These are phyloP conservation scores for Microsporum audouinii DNA, from an alignment of 2,329 filamentous ascomycete species.

Conservation along the genomic window DNA sequence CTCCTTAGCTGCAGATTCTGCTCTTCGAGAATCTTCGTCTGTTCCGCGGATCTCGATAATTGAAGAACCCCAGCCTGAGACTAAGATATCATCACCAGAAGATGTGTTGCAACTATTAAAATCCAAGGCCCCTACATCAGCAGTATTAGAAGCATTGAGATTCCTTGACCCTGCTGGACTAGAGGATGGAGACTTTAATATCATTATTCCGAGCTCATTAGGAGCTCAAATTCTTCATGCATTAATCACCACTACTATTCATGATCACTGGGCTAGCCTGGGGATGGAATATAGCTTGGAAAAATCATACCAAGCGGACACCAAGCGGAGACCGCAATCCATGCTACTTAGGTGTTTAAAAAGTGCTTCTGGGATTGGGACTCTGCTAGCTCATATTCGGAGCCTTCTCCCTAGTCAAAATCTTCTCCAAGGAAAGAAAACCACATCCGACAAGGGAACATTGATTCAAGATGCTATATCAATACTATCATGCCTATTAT, in stretches of 20 bases:
- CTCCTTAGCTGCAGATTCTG: neutral
- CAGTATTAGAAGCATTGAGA: conserved; percentile 23
- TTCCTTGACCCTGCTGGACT: conserved; percentile 27
- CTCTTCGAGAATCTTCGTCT: neutral
- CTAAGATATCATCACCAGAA: conserved; percentile 13
- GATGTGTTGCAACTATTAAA: conserved; percentile 30
- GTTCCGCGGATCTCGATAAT: neutral
- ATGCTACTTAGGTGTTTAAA: conserved; percentile 53
- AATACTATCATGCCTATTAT: conserved; percentile 33
- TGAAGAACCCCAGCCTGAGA: conserved; percentile 1
- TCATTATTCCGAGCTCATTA: conserved; percentile 53
- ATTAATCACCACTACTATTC: conserved; percentile 61
- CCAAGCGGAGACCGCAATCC: conserved; percentile 25
- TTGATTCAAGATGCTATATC: conserved; percentile 27
- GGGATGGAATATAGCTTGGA: conserved; percentile 31
- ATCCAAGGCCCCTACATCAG: conserved; percentile 28
- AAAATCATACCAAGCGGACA: conserved; percentile 8
- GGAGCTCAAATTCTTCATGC: conserved; percentile 64
- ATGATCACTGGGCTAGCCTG: conserved; percentile 68
- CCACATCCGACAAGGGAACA: conserved; percentile 26
- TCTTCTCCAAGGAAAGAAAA: conserved; percentile 19
- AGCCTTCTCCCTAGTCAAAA: conserved; percentile 38
- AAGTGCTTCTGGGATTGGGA: conserved; percentile 66
- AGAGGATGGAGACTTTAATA: conserved; percentile 37
- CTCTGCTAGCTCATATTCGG: conserved; percentile 59